Percentiles rank a stretch among this genome's conserved stretches.
Conservation (phyloP, 768 basidiomycete genomes). For the Boletus rubroflammeus region DNA sequence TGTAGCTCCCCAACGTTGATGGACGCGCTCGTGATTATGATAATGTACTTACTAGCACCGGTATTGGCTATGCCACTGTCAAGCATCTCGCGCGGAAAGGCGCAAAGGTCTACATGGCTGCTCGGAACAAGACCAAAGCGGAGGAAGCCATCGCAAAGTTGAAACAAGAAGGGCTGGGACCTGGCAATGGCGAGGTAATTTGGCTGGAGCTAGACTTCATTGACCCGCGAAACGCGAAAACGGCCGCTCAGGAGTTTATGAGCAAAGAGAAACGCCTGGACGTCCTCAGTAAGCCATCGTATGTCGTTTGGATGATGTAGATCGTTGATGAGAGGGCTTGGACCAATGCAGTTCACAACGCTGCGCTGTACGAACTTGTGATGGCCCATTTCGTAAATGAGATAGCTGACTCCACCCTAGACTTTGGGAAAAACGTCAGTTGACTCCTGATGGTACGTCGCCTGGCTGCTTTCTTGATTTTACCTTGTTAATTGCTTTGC, state of each 20-base stretch:
- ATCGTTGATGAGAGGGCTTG: not conserved
- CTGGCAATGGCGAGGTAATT: slow-evolving; percentile 44
- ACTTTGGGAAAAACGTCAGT: slow-evolving; percentile 14
- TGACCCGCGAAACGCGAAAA: slow-evolving; percentile 46
- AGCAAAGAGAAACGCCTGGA: slow-evolving; percentile 50
- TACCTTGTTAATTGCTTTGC: not conserved
- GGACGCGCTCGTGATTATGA: no score
- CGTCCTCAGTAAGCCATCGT: slow-evolving; percentile 41
- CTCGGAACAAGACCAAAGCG: slow-evolving; percentile 45
- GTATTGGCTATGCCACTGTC: slow-evolving; percentile 51
- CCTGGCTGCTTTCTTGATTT: not conserved
- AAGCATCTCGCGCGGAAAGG: slow-evolving; percentile 49
- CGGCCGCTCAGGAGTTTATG: slow-evolving; percentile 47
- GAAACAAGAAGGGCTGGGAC: slow-evolving; percentile 39
- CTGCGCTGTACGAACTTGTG: slow-evolving; percentile 38
- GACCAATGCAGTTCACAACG: slow-evolving; percentile 49
- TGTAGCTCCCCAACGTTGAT: not conserved
- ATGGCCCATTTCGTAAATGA: not conserved
- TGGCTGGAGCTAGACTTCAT: slow-evolving; percentile 52
- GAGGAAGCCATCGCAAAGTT: slow-evolving; percentile 47
- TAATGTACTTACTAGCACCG: slow-evolving; percentile 31
- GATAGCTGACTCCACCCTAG: slow-evolving; percentile 16
- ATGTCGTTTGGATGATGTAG: not conserved
- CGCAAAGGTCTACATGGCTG: slow-evolving; percentile 58
- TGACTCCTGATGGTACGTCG: slow-evolving; percentile 28